Conservation (phyloP, 305 asterid species). For the Fraxinus dipetala region DNA sequence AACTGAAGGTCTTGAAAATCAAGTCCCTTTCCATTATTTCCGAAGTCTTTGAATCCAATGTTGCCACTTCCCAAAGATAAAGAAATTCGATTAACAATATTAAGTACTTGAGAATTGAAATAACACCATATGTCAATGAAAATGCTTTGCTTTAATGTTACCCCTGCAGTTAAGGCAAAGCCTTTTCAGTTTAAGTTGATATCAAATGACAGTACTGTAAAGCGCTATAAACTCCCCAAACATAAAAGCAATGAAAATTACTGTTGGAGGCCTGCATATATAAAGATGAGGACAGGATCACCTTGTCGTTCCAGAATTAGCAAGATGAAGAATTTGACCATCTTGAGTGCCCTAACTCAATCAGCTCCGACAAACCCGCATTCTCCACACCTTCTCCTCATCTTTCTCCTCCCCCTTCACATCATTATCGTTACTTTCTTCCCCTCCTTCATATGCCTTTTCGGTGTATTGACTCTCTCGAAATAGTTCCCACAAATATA, state of each 20-base stretch:
- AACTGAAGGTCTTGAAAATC: no score
- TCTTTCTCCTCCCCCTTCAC: slow-evolving; percentile 38
- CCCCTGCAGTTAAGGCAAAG: background rate
- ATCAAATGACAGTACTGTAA: background rate
- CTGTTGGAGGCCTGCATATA: background rate
- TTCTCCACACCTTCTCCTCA: slow-evolving; percentile 45
- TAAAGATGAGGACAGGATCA: background rate
- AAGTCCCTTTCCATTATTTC: background rate
- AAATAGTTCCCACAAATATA: slow-evolving; percentile 88
- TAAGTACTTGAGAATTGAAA: background rate
- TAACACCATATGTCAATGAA: background rate
- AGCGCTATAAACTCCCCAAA: background rate
- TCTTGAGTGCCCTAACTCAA: slow-evolving; percentile 45
- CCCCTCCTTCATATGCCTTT: slow-evolving; percentile 27
- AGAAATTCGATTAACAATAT: no score
- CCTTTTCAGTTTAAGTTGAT: background rate
- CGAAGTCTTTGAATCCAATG: background rate
- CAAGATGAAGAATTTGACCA: slow-evolving; percentile 49
- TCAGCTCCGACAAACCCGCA: slow-evolving; percentile 77
- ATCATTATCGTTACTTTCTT: slow-evolving; percentile 26
- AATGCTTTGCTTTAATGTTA: no score
- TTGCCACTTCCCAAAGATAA: no score
- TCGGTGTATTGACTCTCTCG: slow-evolving; percentile 49
- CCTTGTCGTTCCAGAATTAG: slow-evolving; percentile 32
- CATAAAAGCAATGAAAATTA: background rate